Base-by-base conservation (phyloP, 129 eudicot genomes). In the Scalesia atractyloides region DNA sequence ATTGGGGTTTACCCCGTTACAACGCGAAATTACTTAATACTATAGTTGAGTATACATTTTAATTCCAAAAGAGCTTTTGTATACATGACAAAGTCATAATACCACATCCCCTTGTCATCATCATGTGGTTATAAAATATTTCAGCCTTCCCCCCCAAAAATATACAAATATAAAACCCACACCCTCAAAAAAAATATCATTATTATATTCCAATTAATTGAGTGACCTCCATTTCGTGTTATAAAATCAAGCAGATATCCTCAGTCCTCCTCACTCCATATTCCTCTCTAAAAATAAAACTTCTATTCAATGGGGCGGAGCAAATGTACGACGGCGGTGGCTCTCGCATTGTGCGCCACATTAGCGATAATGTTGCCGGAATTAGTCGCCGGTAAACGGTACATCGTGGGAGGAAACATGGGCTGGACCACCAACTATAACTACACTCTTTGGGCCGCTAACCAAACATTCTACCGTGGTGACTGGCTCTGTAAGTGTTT, bases 401-500 rank as follows among this genome's bases (percentile, higher is more conserved):
- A 22, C 76, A 83, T 73, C 3, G 91, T 92, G 30, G 98, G 98
- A 3, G 81, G 70, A 6, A 80, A 18, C 43, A 51, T 36, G 73
- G 96, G 98, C 0, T 92, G 98, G 98, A 70, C 63, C 64, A 9
- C 89, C 36, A 76, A 73, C 66, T 82, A 70, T 60, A 89, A 92
- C 84, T 83, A 84, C 73, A 89, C 95, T 34, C 51, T 79, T 20
- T 92, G 98, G 98, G 95, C 95, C 18, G 66, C 24, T 3, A 87
- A 73, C 69, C 84, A 78, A 33, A 90, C 89, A 8, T 88, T 91
- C 81, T 79, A 91, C 71, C 7, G 59, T 50, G 93, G 83, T 61
- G 97, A 91, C 18, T 91, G 97, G 97, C 93, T 91, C 58, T 91
- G 97, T 91, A 84, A 51, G 80, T 52, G 6, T 64, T 36, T 69